phyloP scores from a whole-genome alignment of 805 yeast species.

The Kluyveromyces wickerhamii region DNA sequence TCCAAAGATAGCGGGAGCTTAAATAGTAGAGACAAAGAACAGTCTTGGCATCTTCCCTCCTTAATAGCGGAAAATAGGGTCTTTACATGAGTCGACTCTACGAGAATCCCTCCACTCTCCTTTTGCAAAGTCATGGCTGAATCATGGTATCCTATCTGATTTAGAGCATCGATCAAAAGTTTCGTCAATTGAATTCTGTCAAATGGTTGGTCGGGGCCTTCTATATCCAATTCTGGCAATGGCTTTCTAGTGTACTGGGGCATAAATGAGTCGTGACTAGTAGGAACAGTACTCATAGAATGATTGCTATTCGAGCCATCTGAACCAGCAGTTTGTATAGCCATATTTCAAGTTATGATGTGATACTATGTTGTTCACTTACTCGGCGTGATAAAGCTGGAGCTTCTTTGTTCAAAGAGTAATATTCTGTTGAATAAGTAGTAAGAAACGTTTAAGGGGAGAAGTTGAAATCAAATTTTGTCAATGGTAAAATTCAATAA shows the following conservation, averaged over 20 bases:
- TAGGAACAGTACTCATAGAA: constrained; percentile 1
- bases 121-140: constrained; percentile 34
- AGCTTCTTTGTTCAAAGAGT: too few relatives aligned
- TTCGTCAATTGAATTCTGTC: constrained; percentile 36
- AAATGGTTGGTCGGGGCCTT: constrained; percentile 9
- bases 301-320: not conserved
- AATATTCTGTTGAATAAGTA: too few relatives aligned
- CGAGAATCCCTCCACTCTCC: constrained; percentile 34
- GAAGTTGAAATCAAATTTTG: too few relatives aligned
- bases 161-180: constrained; percentile 41
- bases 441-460: too few relatives aligned
- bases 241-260: constrained; percentile 4
- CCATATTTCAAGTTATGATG: too few relatives aligned
- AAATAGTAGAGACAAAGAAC: constrained; percentile 24
- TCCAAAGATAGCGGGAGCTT: constrained; percentile 24
- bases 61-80: constrained; percentile 33
- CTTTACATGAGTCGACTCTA: constrained; percentile 37
- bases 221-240: not conserved
- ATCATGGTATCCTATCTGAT: constrained; percentile 40
- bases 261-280: constrained; percentile 4
- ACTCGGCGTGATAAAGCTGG: too few relatives aligned
- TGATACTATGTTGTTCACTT: too few relatives aligned
- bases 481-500: too few relatives aligned
- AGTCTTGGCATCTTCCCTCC: constrained; percentile 35
- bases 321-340: constrained; percentile 3